A percentile compares a stretch with the other conserved stretches of the same genome.
Conservation (phyloP, 2,329 filamentous ascomycete genomes). For the Periconia sp. region DNA sequence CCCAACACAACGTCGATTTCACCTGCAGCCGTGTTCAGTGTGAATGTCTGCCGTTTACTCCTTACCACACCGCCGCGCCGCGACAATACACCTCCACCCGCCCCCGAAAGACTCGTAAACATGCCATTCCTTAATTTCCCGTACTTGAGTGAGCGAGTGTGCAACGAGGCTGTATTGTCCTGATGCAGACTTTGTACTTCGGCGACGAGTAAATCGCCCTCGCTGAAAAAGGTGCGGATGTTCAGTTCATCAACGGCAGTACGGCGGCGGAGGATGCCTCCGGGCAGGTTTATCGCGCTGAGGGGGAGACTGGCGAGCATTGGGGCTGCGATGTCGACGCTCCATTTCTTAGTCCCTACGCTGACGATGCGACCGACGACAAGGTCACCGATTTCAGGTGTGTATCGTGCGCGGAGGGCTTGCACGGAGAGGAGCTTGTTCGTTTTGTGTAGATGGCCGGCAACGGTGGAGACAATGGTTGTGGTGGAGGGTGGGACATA, state of each 20-base stretch:
- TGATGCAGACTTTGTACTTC: constrained; percentile 89
- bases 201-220: constrained; percentile 90
- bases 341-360: constrained; percentile 92
- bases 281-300: constrained; percentile 89
- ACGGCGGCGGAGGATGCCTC: constrained; percentile 85
- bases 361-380: constrained; percentile 92
- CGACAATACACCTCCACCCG: constrained; percentile 62
- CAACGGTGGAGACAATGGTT: constrained; percentile 84
- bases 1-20: constrained; percentile 85
- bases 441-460: constrained; percentile 85
- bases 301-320: constrained; percentile 84
- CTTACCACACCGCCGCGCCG: constrained; percentile 74
- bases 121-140: constrained; percentile 93
- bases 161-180: constrained; percentile 83
- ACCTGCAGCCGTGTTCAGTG: constrained; percentile 61
- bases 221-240: constrained; percentile 94
- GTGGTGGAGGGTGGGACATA: constrained; percentile 66
- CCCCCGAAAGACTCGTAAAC: constrained; percentile 79
- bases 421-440: constrained; percentile 95
- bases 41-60: constrained; percentile 84
- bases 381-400: constrained; percentile 92
- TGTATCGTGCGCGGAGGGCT: constrained; percentile 88
- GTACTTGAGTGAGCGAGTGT: constrained; percentile 89
- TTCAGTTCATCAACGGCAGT: constrained; percentile 97
- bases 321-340: constrained; percentile 87